phyloP scores from a whole-genome alignment of 352 stramenopile genomes.

The Elongisporangium anandrum region DNA sequence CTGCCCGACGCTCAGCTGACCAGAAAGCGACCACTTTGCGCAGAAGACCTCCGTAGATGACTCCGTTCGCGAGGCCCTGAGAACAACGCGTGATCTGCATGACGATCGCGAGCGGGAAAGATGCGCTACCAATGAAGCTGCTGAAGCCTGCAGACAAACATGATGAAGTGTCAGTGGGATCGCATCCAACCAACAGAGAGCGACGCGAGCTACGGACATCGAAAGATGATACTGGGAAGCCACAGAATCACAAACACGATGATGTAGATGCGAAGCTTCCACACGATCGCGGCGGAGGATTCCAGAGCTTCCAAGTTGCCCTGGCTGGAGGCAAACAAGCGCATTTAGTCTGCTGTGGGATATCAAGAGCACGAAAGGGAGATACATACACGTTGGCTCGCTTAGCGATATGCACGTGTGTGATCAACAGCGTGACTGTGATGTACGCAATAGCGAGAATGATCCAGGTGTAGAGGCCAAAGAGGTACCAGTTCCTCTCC shows the following conservation, averaged over 20 bases:
- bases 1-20: conserved; percentile 14
- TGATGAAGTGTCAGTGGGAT: too few relatives aligned
- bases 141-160: conserved; percentile 42
- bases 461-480: conserved; percentile 64
- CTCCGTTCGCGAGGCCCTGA: conserved; percentile 52
- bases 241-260: conserved; percentile 65
- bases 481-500: conserved; percentile 40
- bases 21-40: conserved; percentile 31
- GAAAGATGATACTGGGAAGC: conserved; percentile 56
- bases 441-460: conserved; percentile 61
- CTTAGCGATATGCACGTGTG: conserved; percentile 46
- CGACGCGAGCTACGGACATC: conserved; percentile 28
- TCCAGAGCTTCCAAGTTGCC: conserved; percentile 62
- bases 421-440: conserved; percentile 55
- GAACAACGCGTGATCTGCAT: conserved; percentile 68
- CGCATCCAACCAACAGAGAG: too few relatives aligned
- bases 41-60: conserved; percentile 58
- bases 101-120: conserved; percentile 44
- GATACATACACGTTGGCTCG: conserved; percentile 19
- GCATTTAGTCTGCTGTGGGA: background rate
- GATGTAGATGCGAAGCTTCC: conserved; percentile 69
- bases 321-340: conserved; percentile 26
- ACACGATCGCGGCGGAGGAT: conserved; percentile 55
- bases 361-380: background rate
- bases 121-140: conserved; percentile 28